These are phyloP conservation scores for Aegilops speltoides DNA, from an alignment of 176 grass and related monocot genomes.

Conservation along the genomic window DNA sequence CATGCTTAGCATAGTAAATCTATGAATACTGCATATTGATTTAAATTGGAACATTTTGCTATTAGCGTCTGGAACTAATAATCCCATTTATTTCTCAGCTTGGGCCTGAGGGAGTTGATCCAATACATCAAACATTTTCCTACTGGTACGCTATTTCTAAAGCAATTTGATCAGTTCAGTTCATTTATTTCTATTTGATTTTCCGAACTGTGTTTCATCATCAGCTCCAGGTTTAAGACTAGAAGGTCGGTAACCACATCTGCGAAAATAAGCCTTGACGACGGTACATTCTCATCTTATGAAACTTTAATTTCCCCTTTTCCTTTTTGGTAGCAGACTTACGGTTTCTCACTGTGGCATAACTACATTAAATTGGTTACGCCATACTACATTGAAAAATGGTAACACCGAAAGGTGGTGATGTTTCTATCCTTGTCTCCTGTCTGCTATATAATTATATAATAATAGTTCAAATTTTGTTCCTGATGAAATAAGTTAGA, in stretches of 20 bases:
- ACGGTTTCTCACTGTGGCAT: slow-evolving; percentile 6
- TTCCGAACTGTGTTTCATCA: slow-evolving; percentile 22
- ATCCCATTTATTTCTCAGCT: slow-evolving; percentile 45
- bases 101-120: slow-evolving; percentile 63
- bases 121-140: slow-evolving; percentile 80
- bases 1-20: neutral
- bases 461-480: neutral
- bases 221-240: slow-evolving; percentile 72
- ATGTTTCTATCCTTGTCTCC: neutral
- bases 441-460: neutral
- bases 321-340: neutral
- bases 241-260: slow-evolving; percentile 37
- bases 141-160: slow-evolving; percentile 50
- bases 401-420: neutral
- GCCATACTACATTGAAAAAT: neutral
- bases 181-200: slow-evolving; percentile 13
- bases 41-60: neutral
- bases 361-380: neutral
- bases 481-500: neutral
- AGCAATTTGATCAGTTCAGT: neutral
- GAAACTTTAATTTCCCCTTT: neutral
- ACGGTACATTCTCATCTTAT: slow-evolving; percentile 53
- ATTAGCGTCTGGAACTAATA: slow-evolving; percentile 20
- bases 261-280: slow-evolving; percentile 57
- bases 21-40: slow-evolving; percentile 4